Conservation (phyloP, 176 grass and related monocot species). For the Luzula sylvatica region DNA sequence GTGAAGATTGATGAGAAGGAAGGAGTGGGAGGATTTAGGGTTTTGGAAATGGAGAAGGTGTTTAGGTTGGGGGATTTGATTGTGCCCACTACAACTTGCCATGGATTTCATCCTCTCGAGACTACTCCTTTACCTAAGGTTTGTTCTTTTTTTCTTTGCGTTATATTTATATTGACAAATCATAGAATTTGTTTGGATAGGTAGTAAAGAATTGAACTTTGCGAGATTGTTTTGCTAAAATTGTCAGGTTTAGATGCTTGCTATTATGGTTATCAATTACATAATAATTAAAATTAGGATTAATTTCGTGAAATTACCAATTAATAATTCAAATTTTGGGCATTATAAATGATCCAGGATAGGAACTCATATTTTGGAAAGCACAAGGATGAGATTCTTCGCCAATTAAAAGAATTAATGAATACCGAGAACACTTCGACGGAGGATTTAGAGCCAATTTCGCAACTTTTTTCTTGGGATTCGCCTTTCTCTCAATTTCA, state of each 20-base stretch:
- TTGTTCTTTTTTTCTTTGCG: neutral
- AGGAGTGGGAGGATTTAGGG: neutral
- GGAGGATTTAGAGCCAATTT: slow-evolving; percentile 18
- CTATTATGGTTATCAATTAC: too few relatives aligned
- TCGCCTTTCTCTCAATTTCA: slow-evolving; percentile 22
- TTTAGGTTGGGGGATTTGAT: slow-evolving; percentile 48
- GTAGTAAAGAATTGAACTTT: too few relatives aligned
- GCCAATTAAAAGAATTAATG: slow-evolving; percentile 48
- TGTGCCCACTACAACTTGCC: slow-evolving; percentile 52
- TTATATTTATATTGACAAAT: neutral
- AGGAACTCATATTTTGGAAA: slow-evolving; percentile 20
- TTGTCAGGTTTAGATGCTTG: too few relatives aligned
- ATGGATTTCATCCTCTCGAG: slow-evolving; percentile 59
- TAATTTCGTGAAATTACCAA: too few relatives aligned
- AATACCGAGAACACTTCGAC: slow-evolving; percentile 26
- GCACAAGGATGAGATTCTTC: slow-evolving; percentile 35
- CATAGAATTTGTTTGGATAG: neutral
- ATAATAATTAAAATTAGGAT: too few relatives aligned
- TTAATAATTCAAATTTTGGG: neutral
- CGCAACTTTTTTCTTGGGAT: slow-evolving; percentile 26
- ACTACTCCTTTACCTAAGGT: slow-evolving; percentile 42
- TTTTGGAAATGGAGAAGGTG: slow-evolving; percentile 18
- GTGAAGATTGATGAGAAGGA: slow-evolving; percentile 23
- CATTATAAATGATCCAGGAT: slow-evolving; percentile 18
- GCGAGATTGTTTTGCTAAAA: too few relatives aligned